A percentile compares a stretch with the other conserved stretches of the same genome.
Evolutionary conservation across 495 filamentous ascomycete genomes (phyloP).

Genomic region (Hyaloscypha variabilis): DNA sequence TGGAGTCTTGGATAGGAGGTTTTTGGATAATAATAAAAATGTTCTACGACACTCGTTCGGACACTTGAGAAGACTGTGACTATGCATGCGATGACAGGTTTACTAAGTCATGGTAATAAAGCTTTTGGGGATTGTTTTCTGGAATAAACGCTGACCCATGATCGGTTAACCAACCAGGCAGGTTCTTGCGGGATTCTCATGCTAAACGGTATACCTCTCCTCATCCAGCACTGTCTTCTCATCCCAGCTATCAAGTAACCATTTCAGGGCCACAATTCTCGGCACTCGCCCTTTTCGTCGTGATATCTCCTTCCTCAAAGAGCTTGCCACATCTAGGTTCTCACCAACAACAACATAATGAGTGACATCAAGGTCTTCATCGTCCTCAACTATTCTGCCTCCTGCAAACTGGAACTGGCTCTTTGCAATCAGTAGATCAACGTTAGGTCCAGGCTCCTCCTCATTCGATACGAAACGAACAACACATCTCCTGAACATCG

Average conservation of each 20-base stretch:
- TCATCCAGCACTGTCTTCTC: constrained; percentile 83
- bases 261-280: constrained; percentile 68
- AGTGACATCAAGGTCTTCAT: constrained; percentile 56
- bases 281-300: constrained; percentile 57
- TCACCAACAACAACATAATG: constrained; percentile 62
- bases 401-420: constrained; percentile 57
- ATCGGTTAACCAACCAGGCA: no score
- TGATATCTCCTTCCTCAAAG: constrained; percentile 47
- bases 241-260: constrained; percentile 81
- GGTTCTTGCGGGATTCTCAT: no score
- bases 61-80: no score
- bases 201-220: constrained; percentile 30
- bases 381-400: constrained; percentile 50
- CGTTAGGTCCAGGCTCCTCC: constrained; percentile 24
- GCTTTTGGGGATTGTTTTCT: no score
- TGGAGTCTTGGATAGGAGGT: background rate
- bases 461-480: constrained; percentile 52
- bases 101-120: no score
- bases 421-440: constrained; percentile 30
- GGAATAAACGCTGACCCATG: no score
- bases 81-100: no score
- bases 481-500: constrained; percentile 66
- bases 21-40: no score
- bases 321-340: constrained; percentile 37
- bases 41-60: no score